Evolutionary conservation across 78 protist species (phyloP), one percentile per base, ranked within the genome.

Genomic region (Speleostelium caveatum): DNA sequence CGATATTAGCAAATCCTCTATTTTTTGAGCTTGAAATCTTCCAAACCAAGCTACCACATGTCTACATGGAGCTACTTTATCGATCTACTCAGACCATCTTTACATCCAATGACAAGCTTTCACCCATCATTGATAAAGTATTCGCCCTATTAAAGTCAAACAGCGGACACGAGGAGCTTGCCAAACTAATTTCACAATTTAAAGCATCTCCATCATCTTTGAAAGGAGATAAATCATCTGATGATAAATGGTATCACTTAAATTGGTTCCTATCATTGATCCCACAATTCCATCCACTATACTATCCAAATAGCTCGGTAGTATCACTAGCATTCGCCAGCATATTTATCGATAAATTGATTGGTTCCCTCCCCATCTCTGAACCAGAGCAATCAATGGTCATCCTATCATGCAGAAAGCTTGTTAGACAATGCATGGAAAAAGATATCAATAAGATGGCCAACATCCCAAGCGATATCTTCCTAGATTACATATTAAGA

Each of bases 391-490:
- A n/a, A n/a, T n/a, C n/a, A n/a, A n/a, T n/a, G 33, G 33, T 60
- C 16, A 56, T 26, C 6, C 60, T 79, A 17, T 65, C 89, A 14
- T 35, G 62, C 4, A 67, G 60, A 72, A 79, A 72, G 39, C 62
- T 79, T 24, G 26, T 67, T 1, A 79, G 26, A 56, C 67, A 51
- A 8, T 65, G 68, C 55, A 39, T 79, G 22, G 53, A 65, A 53
- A 79, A 59, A n/a, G 89, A 79, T 68, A 66, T 32, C 75, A 8
- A 33, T 60, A 24, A 17, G 65, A 17, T 75, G 51, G 16, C 61
- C 51, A 22, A 30, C 24, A 53, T 55, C 14, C 89, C 76, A 26
- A 53, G 53, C 53, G 42, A 56, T 56, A 38, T 36, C 75, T 24
- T 55, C 36, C 19, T 42, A 69, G 42, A 69, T 69, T 28, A 41